Base-by-base conservation (phyloP, 805 yeast genomes). In the Candida boleticola region DNA sequence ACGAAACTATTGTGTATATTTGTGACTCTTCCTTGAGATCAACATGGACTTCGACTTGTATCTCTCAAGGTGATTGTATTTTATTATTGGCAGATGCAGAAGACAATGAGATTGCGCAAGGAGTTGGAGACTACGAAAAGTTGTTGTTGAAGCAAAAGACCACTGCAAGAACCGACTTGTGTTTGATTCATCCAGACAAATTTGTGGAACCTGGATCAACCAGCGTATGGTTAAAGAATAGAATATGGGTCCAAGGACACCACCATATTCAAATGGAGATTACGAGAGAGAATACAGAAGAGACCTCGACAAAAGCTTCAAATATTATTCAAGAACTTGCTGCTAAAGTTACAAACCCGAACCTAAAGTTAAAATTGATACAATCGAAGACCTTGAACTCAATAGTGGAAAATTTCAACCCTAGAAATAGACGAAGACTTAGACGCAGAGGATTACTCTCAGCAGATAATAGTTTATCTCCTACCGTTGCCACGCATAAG, bases 51-150 rank as follows among this genome's bases (percentile, higher is more conserved):
- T 75, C 80, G 6, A 88, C 97, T 0, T 93, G 98, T 60, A 85
- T 92, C 31, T 81, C 90, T 6, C 97, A 92, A 61, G 98, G 96
- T 14, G 98, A 92, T 61, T 90, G 97, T 66, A 80, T 92, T n/a
- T 67, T 93, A 25, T 66, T 93, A 14, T 62, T 93, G 13, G 97
- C 97, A 0, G 90, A 92, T 65, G 95, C 97, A 0, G 69, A 75
- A 5, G 77, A 82, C 16, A 76, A 77, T 22, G 66, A 58, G 14
- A 68, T 62, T 14, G 74, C 74, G 0, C 83, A 93, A 0, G 77
- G 77, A 23, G 72, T 88, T 33, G 96, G 98, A 3, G 97, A 89
- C 40, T 89, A 82, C 57, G 99, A 92, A 61, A 71, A 84, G 39
- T 60, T 89, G 19, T 62, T 92, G 10, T 73, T 89, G 21, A 83